Evolutionary conservation across 768 basidiomycete species (phyloP), one percentile per base, ranked within the genome.

Genomic region (Tricholoma sp.): DNA sequence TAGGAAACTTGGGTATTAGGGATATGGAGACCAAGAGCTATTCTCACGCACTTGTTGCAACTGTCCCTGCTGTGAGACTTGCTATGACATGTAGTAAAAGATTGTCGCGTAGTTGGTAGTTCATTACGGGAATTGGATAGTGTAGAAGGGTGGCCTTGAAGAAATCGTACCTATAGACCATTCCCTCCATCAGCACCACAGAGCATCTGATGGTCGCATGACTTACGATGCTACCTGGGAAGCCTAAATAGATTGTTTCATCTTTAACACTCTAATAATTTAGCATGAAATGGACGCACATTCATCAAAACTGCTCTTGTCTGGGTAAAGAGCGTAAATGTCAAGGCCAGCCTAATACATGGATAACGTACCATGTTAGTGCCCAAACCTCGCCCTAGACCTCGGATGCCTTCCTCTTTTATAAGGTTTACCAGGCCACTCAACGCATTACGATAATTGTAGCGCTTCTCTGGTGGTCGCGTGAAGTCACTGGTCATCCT

Each of bases 401-500:
- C 88, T 31, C 75, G 78, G 7, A 83, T 44, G 15, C 92, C 91
- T 66, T 94, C 93, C 50, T 80, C 80, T 59, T 74, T 80, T 9
- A 88, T 72, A 47, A 95, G 77, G 59, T 66, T 76, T 6, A 80
- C 59, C n/a, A 95, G 72, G 7, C 93, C 93, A 49, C 79, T 76
- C 15, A 93, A 59, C n/a, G 84, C 91, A 67, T 94, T 91, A 18
- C 79, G 75, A 69, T 96, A 96, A 47, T 84, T 80, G 64, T 89
- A 91, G 54, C 85, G 78, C 61, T 85, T 79, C 57, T 88, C 86
- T 24, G 85, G 82, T 15, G 88, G 85, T 61, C 89, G 83, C 29
- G 86, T 76, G 6, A 82, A 79, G 68, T 96, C 93, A 61, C 89
- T 93, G 24, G 91, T 92, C 93, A 96, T 96, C 53, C 93, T 77